Conservation (phyloP, 1,284 basidiomycete genomes). For the Waitea zeae region DNA sequence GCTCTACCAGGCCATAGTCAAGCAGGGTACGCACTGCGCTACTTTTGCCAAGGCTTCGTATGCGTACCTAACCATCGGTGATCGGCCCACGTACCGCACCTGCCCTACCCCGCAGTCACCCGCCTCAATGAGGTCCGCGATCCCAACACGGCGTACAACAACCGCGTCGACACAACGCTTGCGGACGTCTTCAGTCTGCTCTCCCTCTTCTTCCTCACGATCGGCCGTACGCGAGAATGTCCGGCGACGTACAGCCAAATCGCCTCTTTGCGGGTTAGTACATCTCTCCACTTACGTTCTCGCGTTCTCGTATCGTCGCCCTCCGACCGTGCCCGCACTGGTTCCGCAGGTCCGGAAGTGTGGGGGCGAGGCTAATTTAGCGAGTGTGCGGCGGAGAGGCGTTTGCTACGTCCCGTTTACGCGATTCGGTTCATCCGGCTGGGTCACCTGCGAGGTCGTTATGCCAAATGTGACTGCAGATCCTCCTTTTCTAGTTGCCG, state of each 20-base stretch:
- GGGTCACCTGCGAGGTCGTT: no score
- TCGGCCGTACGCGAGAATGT: slow-evolving; percentile 84
- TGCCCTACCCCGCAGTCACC: slow-evolving; percentile 77
- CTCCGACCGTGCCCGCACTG: background rate
- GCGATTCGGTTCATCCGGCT: no score
- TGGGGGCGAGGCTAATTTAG: background rate
- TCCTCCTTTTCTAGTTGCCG: background rate
- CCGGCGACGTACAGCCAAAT: slow-evolving; percentile 91
- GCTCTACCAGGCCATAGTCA: slow-evolving; percentile 87
- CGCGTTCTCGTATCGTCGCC: slow-evolving; percentile 1
- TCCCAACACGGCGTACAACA: slow-evolving; percentile 58
- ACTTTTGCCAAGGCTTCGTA: slow-evolving; percentile 7
- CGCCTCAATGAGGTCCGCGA: slow-evolving; percentile 87
- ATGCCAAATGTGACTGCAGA: background rate
- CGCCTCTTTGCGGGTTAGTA: slow-evolving; percentile 80
- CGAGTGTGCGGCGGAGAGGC: background rate
- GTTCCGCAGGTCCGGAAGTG: no score
- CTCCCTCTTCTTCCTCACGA: slow-evolving; percentile 85
- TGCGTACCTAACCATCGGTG: no score
- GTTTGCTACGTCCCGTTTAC: no score
- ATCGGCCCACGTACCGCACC: no score
- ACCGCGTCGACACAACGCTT: slow-evolving; percentile 82
- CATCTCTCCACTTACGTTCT: no score
- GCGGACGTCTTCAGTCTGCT: slow-evolving; percentile 87
- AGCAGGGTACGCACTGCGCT: no score